These are phyloP conservation scores for Diplodia intermedia DNA, from an alignment of 2,329 filamentous ascomycete species.

Conservation along the genomic window DNA sequence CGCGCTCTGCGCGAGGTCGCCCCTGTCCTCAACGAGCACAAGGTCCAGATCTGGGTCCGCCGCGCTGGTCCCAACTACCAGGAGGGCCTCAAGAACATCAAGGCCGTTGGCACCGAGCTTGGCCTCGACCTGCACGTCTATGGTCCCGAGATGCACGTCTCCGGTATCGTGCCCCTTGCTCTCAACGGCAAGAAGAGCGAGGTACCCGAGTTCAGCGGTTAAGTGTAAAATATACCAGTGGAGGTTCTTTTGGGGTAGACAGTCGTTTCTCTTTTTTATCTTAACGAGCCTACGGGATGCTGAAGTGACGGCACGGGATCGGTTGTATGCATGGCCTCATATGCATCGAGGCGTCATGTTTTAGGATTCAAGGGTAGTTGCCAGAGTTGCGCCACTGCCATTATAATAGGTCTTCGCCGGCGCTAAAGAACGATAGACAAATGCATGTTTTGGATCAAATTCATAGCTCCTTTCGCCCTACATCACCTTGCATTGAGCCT, in stretches of 20 bases:
- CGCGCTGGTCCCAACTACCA: constrained; percentile 97
- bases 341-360: constrained; percentile 28
- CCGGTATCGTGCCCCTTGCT: constrained; percentile 92
- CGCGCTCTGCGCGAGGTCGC: constrained; percentile 91
- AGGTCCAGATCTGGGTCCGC: constrained; percentile 95
- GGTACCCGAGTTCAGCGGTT: constrained; percentile 67
- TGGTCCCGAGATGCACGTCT: constrained; percentile 85
- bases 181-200: constrained; percentile 69
- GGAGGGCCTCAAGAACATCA: constrained; percentile 99
- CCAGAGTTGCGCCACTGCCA: constrained; percentile 19
- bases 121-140: constrained; percentile 94
- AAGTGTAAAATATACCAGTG: constrained; percentile 36
- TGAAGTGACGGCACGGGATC: constrained; percentile 21
- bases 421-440: constrained; percentile 31
- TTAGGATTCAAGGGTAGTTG: constrained; percentile 17
- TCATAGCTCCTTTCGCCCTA: neutral
- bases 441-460: constrained; percentile 27
- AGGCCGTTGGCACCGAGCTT: constrained; percentile 91
- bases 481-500: neutral
- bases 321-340: constrained; percentile 15
- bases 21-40: constrained; percentile 88
- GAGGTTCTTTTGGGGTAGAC: constrained; percentile 8
- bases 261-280: constrained; percentile 24
- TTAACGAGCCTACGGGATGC: constrained; percentile 28
- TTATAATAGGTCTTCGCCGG: constrained; percentile 26